These are phyloP conservation scores for Dillenia turbinata DNA, from an alignment of 164 flowering plant species.

Conservation along the genomic window DNA sequence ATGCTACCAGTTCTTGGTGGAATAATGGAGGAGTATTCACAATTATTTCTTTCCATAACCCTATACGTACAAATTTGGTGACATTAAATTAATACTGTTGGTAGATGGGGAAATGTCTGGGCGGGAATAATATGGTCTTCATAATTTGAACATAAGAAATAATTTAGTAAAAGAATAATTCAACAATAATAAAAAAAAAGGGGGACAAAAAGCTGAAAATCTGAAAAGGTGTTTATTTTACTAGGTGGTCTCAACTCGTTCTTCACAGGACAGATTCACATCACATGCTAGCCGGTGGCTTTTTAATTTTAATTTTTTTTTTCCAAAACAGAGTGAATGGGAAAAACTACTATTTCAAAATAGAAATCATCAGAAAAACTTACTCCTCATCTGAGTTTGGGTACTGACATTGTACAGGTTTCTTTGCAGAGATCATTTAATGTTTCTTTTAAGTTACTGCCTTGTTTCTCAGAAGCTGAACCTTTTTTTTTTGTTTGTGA, in stretches of 20 bases:
- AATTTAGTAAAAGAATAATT: neutral
- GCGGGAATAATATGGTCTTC: constrained; percentile 24
- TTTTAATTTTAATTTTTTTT: neutral
- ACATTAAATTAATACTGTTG: too few species aligned
- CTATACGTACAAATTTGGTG: too few species aligned
- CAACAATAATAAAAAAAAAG: neutral
- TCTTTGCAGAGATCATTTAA: neutral
- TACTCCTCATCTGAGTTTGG: neutral
- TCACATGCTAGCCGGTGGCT: neutral
- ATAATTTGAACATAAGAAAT: constrained; percentile 20
- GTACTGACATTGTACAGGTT: constrained; percentile 19
- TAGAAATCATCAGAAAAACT: constrained; percentile 4
- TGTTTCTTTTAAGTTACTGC: neutral
- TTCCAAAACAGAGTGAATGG: neutral
- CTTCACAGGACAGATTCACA: neutral
- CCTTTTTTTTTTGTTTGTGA: neutral
- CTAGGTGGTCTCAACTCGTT: too few species aligned
- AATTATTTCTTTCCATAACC: too few species aligned
- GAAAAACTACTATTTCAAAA: neutral
- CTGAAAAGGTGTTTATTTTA: constrained; percentile 9
- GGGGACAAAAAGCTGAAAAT: neutral
- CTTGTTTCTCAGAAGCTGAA: constrained; percentile 2
- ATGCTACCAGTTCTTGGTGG: too few species aligned
- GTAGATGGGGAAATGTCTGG: neutral
- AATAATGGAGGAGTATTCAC: too few species aligned